Conservation (phyloP, 805 yeast species). For the Cyberlindnera samutprakarnensis region DNA sequence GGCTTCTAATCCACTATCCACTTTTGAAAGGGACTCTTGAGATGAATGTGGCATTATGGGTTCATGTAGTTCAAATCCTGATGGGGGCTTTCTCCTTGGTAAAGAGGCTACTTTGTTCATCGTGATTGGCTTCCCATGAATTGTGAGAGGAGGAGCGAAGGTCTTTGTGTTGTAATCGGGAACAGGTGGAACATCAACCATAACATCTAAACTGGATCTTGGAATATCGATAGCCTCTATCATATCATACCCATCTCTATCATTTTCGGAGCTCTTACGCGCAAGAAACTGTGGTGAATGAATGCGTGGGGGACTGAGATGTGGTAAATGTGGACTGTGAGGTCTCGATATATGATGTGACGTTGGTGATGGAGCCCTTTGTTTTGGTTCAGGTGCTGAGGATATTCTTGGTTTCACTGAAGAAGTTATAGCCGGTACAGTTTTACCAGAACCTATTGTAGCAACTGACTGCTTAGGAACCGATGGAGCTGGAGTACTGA, state of each 20-base stretch:
- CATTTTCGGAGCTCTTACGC: not conserved
- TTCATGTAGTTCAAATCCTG: not conserved
- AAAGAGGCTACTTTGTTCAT: slow-evolving; percentile 13
- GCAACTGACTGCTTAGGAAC: slow-evolving; percentile 1
- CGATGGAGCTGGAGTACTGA: not conserved
- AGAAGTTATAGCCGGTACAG: not conserved
- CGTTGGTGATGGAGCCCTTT: not conserved
- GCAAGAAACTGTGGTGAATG: not conserved
- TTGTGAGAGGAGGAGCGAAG: slow-evolving; percentile 21
- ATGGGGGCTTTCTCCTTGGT: slow-evolving; percentile 19
- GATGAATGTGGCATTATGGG: not conserved
- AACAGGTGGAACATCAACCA: slow-evolving; percentile 18
- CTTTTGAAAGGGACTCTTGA: not conserved
- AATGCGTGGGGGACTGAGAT: no score
- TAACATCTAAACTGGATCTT: slow-evolving; percentile 9
- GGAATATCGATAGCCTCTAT: slow-evolving; percentile 8
- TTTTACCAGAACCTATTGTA: not conserved
- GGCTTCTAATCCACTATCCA: slow-evolving; percentile 1
- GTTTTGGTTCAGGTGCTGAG: not conserved
- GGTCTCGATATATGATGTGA: not conserved
- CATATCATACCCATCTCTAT: not conserved
- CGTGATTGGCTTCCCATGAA: slow-evolving; percentile 21
- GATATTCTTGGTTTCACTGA: not conserved
- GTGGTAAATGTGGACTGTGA: not conserved
- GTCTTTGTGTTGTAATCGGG: slow-evolving; percentile 20